Base-by-base conservation (phyloP, 257 asterid species). In the Solanum rostratum region DNA sequence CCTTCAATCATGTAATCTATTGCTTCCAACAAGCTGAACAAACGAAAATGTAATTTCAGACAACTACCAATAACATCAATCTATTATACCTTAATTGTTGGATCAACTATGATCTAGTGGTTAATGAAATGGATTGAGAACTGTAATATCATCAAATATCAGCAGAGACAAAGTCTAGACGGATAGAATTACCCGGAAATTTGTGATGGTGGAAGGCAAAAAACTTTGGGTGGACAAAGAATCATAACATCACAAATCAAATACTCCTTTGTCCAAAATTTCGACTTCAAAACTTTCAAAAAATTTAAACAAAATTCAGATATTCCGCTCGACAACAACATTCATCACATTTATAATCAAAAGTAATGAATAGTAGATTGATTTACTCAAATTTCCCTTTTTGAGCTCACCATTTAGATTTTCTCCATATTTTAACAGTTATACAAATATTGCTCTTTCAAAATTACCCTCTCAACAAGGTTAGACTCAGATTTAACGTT, bases 1-100 rank as follows among this genome's bases (percentile, higher is more conserved):
- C 99, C 99, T 85, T 93, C 97, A 63, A 93, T 90, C 41, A 94
- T 91, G 92, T 24, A 87, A 68, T 94, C 97, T 59, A 95, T 89
- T 12, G 94, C 98, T 83, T 94, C 97, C 87, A 90, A 81, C 90
- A 95, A 88, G 90, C 99, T 95, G 90, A 65, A 86, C 65, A 81
- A 81, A 55, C 6, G 18, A 33, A n/a, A 59, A 13, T 27, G 59
- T 39, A 63, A 43, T 37, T 18, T 63, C 79, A 83, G 78, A 20
- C 30, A 4, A 24, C 8, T 22, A 46, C 9, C 13, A 45, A 73
- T 41, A 19, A 41, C 39, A 41, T 39, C 7, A 37, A 19, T 68
- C 49, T 69, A 37, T 16, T 69, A 37, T n/a, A 15, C 73, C 20
- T 65, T n/a, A 65, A 15, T 30, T 0, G 74, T 30, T 66, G 14